Conservation (phyloP, 192 early-diverging fungal species). For the Gamsiella multidivaricata region DNA sequence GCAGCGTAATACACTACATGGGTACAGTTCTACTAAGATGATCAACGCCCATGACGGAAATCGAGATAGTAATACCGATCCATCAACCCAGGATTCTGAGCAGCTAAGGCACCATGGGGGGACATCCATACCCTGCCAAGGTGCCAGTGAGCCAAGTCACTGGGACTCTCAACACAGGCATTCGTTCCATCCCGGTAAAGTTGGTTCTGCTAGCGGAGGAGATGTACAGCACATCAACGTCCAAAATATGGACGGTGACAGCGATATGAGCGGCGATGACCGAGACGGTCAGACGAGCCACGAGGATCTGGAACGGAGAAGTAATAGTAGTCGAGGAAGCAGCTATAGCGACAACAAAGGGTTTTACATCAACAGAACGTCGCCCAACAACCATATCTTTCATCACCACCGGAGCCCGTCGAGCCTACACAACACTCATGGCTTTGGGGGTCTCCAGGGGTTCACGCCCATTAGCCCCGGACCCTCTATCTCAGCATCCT, state of each 20-base stretch:
- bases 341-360: constrained; percentile 14
- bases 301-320: background rate
- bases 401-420: constrained; percentile 32
- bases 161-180: constrained; percentile 6
- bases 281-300: background rate
- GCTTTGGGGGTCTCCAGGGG: constrained; percentile 32
- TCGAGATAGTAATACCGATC: background rate
- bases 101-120: too few relatives aligned
- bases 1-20: constrained; percentile 7
- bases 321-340: constrained; percentile 13
- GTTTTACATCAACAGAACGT: constrained; percentile 33
- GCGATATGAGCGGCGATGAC: constrained; percentile 33
- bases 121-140: too few relatives aligned
- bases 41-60: background rate
- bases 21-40: too few relatives aligned
- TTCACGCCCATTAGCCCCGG: constrained; percentile 26
- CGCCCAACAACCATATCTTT: background rate
- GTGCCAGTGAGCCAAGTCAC: too few relatives aligned
- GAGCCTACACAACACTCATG: constrained; percentile 19
- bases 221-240: constrained; percentile 45
- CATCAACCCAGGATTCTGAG: background rate
- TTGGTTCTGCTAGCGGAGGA: background rate
- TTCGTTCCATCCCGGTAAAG: background rate
- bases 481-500: constrained; percentile 12
- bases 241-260: constrained; percentile 24